These are phyloP conservation scores for Orobanche coerulescens DNA, from an alignment of 257 asterid species.

Conservation along the genomic window DNA sequence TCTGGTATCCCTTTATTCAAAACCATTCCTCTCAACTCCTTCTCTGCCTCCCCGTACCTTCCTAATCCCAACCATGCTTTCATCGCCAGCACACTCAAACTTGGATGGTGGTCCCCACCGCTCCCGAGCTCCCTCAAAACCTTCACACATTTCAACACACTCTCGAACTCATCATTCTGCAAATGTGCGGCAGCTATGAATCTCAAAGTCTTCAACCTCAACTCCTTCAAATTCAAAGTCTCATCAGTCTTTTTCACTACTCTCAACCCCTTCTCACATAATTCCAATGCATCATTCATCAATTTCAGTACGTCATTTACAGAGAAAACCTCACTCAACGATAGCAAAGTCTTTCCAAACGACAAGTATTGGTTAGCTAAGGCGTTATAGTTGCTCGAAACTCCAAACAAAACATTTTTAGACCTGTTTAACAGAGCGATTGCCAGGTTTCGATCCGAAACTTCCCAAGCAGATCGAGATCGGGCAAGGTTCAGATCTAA, in stretches of 20 bases:
- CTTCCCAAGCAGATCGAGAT: conserved; percentile 84
- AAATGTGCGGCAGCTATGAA: conserved; percentile 86
- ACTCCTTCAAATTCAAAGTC: conserved; percentile 62
- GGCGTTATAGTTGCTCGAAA: conserved; percentile 45
- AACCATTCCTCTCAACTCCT: conserved; percentile 88
- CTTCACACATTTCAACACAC: conserved; percentile 84
- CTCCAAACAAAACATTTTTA: conserved; percentile 60
- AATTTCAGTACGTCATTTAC: conserved; percentile 71
- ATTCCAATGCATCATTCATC: conserved; percentile 83
- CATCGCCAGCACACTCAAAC: conserved; percentile 91
- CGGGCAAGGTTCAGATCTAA: conserved; percentile 73
- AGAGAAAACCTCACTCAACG: conserved; percentile 41
- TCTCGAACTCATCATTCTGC: conserved; percentile 88
- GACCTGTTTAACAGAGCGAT: conserved; percentile 69
- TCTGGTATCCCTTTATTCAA: conserved; percentile 81
- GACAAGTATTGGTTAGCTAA: conserved; percentile 75
- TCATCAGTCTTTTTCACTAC: conserved; percentile 74
- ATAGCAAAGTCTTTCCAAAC: conserved; percentile 61
- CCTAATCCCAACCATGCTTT: conserved; percentile 95
- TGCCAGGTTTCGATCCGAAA: conserved; percentile 61
- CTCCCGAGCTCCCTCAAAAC: conserved; percentile 68
- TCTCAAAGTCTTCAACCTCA: conserved; percentile 74
- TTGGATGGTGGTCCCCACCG: conserved; percentile 75
- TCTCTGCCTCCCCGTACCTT: conserved; percentile 79
- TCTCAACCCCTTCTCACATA: conserved; percentile 85